These are phyloP conservation scores for Tricholoma matsutake DNA, from an alignment of 768 basidiomycete genomes.

Conservation along the genomic window DNA sequence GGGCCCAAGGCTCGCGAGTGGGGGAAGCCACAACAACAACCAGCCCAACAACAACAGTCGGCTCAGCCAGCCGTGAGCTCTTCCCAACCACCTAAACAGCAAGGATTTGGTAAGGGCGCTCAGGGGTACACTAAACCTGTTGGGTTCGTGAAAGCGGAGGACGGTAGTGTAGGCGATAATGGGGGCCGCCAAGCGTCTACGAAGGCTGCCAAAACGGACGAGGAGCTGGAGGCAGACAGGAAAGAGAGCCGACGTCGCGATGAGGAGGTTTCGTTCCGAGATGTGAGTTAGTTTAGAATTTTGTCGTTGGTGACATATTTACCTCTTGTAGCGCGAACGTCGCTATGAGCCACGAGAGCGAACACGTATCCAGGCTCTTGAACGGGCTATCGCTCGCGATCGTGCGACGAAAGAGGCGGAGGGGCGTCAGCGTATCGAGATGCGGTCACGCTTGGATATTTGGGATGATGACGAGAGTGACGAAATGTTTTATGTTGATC, in stretches of 20 bases:
- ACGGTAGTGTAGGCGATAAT: slow-evolving; percentile 30
- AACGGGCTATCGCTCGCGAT: slow-evolving; percentile 73
- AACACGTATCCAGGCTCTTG: slow-evolving; percentile 70
- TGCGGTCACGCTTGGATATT: slow-evolving; percentile 76
- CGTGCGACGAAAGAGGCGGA: slow-evolving; percentile 71
- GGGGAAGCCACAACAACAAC: slow-evolving; percentile 58
- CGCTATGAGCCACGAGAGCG: slow-evolving; percentile 92
- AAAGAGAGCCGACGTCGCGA: slow-evolving; percentile 73
- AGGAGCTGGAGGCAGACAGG: slow-evolving; percentile 81
- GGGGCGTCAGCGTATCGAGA: slow-evolving; percentile 75
- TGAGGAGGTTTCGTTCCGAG: slow-evolving; percentile 81
- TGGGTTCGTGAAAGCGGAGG: slow-evolving; percentile 76
- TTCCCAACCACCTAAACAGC: slow-evolving; percentile 38
- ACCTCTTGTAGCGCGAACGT: slow-evolving; percentile 71
- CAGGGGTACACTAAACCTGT: slow-evolving; percentile 80
- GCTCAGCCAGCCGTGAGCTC: slow-evolving; percentile 28
- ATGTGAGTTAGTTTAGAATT: slow-evolving; percentile 42
- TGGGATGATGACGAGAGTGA: slow-evolving; percentile 95
- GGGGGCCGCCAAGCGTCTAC: slow-evolving; percentile 32
- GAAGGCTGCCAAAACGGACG: slow-evolving; percentile 68
- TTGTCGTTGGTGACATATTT: neutral
- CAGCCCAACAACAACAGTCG: slow-evolving; percentile 13
- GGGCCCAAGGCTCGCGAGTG: slow-evolving; percentile 78
- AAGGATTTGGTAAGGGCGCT: slow-evolving; percentile 60
- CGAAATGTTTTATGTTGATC: slow-evolving; percentile 89